Conservation (phyloP, 768 basidiomycete species). For the Pholiota molesta region DNA sequence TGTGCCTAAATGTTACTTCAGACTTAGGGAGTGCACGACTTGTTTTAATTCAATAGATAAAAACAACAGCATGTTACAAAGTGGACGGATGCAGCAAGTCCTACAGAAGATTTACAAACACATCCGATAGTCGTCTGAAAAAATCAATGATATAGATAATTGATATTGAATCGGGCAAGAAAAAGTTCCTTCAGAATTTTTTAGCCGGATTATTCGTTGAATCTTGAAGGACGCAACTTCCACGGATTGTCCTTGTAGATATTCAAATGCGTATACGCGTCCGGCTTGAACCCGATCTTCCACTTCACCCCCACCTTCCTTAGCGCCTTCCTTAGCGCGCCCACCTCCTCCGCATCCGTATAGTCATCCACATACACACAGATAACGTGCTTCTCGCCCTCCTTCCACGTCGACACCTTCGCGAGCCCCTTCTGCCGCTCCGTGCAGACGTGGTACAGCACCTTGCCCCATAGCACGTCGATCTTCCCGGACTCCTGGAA, state of each 20-base stretch:
- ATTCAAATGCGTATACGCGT: constrained; percentile 40
- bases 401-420: constrained; percentile 41
- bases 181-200: too few relatives aligned
- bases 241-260: constrained; percentile 41
- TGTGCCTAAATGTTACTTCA: too few relatives aligned
- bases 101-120: too few relatives aligned
- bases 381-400: constrained; percentile 37
- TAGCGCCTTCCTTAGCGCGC: constrained; percentile 34
- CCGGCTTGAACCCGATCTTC: constrained; percentile 44
- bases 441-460: constrained; percentile 32
- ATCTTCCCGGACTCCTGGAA: constrained; percentile 32
- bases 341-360: constrained; percentile 31
- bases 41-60: too few relatives aligned
- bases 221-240: constrained; percentile 33
- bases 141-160: too few relatives aligned
- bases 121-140: too few relatives aligned
- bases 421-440: constrained; percentile 30
- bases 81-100: too few relatives aligned
- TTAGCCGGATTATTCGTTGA: constrained; percentile 1
- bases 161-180: too few relatives aligned
- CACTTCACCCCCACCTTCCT: constrained; percentile 33
- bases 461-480: constrained; percentile 38
- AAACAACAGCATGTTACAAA: too few relatives aligned
- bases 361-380: constrained; percentile 34
- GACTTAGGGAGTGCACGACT: too few relatives aligned